Evolutionary conservation across 345 rosid species (phyloP).

Genomic region (Tarenaya hassleriana): DNA sequence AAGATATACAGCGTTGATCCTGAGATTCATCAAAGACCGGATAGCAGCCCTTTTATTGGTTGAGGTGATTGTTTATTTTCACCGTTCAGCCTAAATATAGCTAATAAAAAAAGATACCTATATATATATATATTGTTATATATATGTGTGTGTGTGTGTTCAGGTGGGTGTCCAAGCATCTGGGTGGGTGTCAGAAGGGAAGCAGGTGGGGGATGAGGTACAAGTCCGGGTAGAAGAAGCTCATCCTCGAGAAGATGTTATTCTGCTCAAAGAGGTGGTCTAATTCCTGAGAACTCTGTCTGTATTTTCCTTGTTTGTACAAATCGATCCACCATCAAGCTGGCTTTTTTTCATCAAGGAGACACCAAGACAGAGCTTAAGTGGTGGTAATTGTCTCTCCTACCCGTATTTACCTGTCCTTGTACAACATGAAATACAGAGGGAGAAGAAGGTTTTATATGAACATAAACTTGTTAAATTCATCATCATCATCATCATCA

Average conservation of each 20-base stretch:
- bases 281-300: neutral
- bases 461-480: too few species aligned
- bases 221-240: constrained; percentile 76
- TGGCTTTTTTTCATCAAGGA: too few species aligned
- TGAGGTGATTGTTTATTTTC: constrained; percentile 45
- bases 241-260: constrained; percentile 68
- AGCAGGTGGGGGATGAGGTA: constrained; percentile 74
- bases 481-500: too few species aligned
- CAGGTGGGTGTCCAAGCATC: constrained; percentile 84
- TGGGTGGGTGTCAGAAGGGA: constrained; percentile 73
- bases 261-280: constrained; percentile 60
- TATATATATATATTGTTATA: too few species aligned
- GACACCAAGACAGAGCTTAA: too few species aligned
- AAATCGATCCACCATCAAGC: too few species aligned
- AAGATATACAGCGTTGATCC: constrained; percentile 60
- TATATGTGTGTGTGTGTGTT: constrained; percentile 13
- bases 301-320: too few species aligned
- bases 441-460: too few species aligned
- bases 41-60: constrained; percentile 61
- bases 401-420: too few species aligned
- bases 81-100: neutral
- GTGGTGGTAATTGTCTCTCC: too few species aligned
- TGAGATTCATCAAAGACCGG: constrained; percentile 80
- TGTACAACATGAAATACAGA: too few species aligned
- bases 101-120: too few species aligned